Evolutionary conservation across 169 alveolate species (phyloP), one percentile per base, ranked within the genome.

Genomic region (Plasmodium relictum): DNA sequence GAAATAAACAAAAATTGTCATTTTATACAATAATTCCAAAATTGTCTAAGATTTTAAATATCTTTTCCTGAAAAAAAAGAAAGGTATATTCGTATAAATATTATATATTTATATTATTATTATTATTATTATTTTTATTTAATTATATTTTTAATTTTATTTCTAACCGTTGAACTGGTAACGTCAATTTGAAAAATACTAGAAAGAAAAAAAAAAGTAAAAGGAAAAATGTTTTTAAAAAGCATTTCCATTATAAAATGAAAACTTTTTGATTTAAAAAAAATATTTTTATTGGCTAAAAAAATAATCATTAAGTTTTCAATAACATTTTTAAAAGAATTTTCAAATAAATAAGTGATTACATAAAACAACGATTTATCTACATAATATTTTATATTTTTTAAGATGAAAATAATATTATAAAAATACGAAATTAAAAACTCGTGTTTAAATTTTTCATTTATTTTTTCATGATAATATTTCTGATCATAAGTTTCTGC

Each of bases 361-460:
- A 61, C 16, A 39, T 24, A 56, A 37, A 54, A 70, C 16, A 86
- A 26, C 2, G 87, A 86, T 58, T 58, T 70, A 41, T 86, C 92
- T 44, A 86, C 66, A 65, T 86, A 86, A 14, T 31, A 50, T 73
- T 86, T 86, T 8, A 86, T 86, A 54, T 37, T 69, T 70, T 59
- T 86, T 45, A 86, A 73, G 9, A 86, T n/a, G 50, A 86, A 86
- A n/a, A 71, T 42, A 37, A 86, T 45, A 45, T 86, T 70, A 65
- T 42, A 63, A 73, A 86, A 86, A 63, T 86, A 86, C 14, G 92
- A 10, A 41, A 44, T 52, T 71, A 86, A 73, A 73, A 86, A 86
- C 0, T 87, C n/a, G 63, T 86, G 48, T 42, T 86, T 56, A 8
- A 58, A 48, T 44, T 44, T 70, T 12, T 44, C 74, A 2, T 24